Evolutionary conservation across 2,329 filamentous ascomycete genomes (phyloP).

Genomic region (Verticillium albo-atrum): DNA sequence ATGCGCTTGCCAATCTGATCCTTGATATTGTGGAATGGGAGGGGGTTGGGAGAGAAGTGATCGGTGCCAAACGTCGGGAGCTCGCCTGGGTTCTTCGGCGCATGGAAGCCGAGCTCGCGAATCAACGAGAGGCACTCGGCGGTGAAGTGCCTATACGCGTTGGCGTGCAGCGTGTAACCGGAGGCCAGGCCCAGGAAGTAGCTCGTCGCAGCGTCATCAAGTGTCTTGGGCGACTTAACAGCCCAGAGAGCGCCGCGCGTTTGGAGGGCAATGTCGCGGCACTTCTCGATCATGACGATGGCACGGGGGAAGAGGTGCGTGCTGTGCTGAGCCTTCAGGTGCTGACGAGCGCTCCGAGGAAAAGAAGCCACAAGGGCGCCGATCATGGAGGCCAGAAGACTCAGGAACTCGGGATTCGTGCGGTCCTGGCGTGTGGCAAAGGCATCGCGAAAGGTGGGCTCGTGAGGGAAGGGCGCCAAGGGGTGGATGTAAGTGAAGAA

Average conservation of each 20-base stretch:
- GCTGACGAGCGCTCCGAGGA: conserved; percentile 64
- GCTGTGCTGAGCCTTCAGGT: conserved; percentile 63
- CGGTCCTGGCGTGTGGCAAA: conserved; percentile 65
- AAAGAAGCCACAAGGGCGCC: conserved; percentile 71
- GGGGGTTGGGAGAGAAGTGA: conserved; percentile 30
- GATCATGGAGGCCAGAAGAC: conserved; percentile 70
- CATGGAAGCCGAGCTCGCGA: conserved; percentile 62
- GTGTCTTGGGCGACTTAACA: conserved; percentile 40
- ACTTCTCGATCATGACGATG: conserved; percentile 65
- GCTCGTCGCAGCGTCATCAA: conserved; percentile 63
- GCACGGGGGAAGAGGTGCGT: conserved; percentile 64
- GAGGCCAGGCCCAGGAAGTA: conserved; percentile 68
- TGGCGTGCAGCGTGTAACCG: conserved; percentile 64
- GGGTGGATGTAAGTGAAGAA: conserved; percentile 82
- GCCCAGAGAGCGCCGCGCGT: conserved; percentile 56
- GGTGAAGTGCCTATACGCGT: conserved; percentile 65
- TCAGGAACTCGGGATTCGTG: conserved; percentile 62
- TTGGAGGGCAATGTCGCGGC: conserved; percentile 63
- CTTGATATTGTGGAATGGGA: conserved; percentile 63
- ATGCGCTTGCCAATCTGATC: conserved; percentile 72
- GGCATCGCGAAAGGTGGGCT: conserved; percentile 68
- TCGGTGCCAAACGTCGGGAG: conserved; percentile 35
- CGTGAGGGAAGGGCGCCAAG: conserved; percentile 72
- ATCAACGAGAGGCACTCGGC: conserved; percentile 68
- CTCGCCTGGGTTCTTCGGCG: conserved; percentile 40